A percentile compares a stretch with the other conserved stretches of the same genome.
These are phyloP conservation scores for Straminergon stramineum DNA, from an alignment of 225 moss, liverwort and hornwort genomes.

Conservation along the genomic window DNA sequence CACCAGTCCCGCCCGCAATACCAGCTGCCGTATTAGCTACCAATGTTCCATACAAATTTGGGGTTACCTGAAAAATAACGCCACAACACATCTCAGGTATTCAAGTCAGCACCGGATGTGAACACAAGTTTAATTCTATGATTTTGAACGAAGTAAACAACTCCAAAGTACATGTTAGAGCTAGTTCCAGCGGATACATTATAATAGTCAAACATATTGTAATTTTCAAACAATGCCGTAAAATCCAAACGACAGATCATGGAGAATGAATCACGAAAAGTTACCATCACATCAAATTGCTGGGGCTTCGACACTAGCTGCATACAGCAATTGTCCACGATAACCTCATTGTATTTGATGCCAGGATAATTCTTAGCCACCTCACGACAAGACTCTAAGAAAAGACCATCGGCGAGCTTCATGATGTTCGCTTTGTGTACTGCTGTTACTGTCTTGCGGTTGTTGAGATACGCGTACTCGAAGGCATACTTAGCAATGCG, in stretches of 20 bases:
- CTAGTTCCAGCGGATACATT: neutral
- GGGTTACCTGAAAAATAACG: slow-evolving; percentile 61
- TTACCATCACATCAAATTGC: slow-evolving; percentile 99
- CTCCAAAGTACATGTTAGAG: neutral
- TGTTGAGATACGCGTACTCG: slow-evolving; percentile 96
- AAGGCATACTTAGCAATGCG: slow-evolving; percentile 98
- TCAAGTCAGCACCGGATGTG: neutral
- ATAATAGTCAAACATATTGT: neutral
- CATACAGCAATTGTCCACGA: slow-evolving; percentile 99
- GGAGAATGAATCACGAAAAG: neutral
- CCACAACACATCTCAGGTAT: neutral
- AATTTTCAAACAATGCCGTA: neutral
- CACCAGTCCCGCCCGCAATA: slow-evolving; percentile 97
- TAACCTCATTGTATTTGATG: slow-evolving; percentile 89
- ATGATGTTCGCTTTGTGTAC: slow-evolving; percentile 99
- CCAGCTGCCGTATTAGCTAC: slow-evolving; percentile 99
- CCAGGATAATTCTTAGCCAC: slow-evolving; percentile 83
- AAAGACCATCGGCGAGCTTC: slow-evolving; percentile 99
- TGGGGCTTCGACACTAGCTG: slow-evolving; percentile 96
- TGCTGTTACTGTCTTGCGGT: slow-evolving; percentile 95
- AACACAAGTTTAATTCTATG: neutral
- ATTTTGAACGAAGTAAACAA: neutral
- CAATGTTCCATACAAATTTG: slow-evolving; percentile 94
- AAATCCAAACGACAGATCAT: neutral
- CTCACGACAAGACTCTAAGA: slow-evolving; percentile 93